phyloP scores from a whole-genome alignment of 495 filamentous ascomycete genomes.

The Symbiotaphrina buchneri region DNA sequence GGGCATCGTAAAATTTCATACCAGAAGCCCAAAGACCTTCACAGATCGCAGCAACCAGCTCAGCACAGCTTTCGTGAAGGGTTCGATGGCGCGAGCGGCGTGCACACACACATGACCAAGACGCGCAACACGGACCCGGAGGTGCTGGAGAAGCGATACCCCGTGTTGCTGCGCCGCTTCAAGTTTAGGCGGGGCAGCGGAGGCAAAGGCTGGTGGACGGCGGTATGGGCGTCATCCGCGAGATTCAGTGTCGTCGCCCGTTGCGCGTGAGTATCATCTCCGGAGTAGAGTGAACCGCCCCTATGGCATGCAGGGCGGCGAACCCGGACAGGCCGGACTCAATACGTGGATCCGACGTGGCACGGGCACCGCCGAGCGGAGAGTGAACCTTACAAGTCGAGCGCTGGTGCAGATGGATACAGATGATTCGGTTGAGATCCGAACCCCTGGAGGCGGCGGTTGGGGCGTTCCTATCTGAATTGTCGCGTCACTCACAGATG shows the following conservation, averaged over 20 bases:
- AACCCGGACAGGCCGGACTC: slow-evolving; percentile 51
- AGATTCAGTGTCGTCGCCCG: slow-evolving; percentile 84
- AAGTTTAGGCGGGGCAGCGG: slow-evolving; percentile 44
- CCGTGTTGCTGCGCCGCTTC: slow-evolving; percentile 69
- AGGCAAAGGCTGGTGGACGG: slow-evolving; percentile 56
- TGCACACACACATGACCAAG: slow-evolving; percentile 97
- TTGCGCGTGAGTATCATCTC: slow-evolving; percentile 76
- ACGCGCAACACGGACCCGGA: slow-evolving; percentile 92
- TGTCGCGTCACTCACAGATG: too few relatives aligned
- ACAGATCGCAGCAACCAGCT: too few relatives aligned
- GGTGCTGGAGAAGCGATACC: slow-evolving; percentile 92
- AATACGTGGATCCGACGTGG: slow-evolving; percentile 89
- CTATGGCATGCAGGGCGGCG: slow-evolving; percentile 73
- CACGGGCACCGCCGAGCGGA: too few relatives aligned
- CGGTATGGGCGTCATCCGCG: slow-evolving; percentile 75
- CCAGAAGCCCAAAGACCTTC: too few relatives aligned
- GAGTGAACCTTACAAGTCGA: too few relatives aligned
- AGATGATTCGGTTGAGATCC: too few relatives aligned
- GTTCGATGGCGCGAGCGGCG: slow-evolving; percentile 70
- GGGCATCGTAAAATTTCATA: too few relatives aligned
- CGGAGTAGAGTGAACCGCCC: slow-evolving; percentile 76
- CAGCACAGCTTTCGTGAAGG: too few relatives aligned
- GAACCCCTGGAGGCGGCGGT: slow-evolving; percentile 50
- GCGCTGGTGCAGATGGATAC: too few relatives aligned
- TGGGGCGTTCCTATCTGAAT: slow-evolving; percentile 39